Base-by-base conservation (phyloP, 2,329 filamentous ascomycete genomes). In the Furcasterigmium sp. region DNA sequence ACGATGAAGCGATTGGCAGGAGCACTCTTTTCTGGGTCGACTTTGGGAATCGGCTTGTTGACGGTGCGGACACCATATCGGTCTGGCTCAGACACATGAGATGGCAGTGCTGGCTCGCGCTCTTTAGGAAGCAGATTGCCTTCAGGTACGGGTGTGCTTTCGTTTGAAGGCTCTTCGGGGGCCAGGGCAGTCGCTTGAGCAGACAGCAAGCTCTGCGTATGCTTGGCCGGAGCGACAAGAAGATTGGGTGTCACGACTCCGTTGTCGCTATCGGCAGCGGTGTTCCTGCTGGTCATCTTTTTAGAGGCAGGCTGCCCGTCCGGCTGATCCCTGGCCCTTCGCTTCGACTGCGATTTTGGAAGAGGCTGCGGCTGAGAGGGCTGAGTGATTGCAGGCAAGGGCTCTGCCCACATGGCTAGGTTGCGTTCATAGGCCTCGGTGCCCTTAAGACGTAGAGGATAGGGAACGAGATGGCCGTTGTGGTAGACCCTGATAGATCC, bases 271-370 rank as follows among this genome's bases (percentile, higher is more conserved):
- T 39, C 37, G 23, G 23, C 11, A 9, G 9, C 14, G 23, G 37
- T 9, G 35, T 23, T 37, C 21, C 23, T 21, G 15, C 38, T 15
- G 20, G 62, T 51, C 34, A 56, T 55, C 45, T 70, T 70, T 62
- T 80, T 80, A 21, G 69, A 62, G 2, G 67, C 67, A 1, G 71
- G 70, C 48, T 74, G 69, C 18, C 67, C 69, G 17, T 77, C 74
- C 2, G 64, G 65, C 46, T 73, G 70, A 21, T 69, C 70, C 13
- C 68, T 69, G 6, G 75, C 69, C 53, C 70, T 76, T 19, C 76
- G 70, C 61, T 79, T 80, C 10, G 42, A 15, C 40, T 39, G 46
- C 28, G 19, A 29, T 19, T 41, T 41, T 6, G 39, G 30, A 15
- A 20, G 19, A 8, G 17, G 13, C 30, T 41, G 30, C 20, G 15